A percentile compares a stretch with the other conserved stretches of the same genome.
Conservation (phyloP, 1,139 yeast species). For the Yamadazyma triangularis region DNA sequence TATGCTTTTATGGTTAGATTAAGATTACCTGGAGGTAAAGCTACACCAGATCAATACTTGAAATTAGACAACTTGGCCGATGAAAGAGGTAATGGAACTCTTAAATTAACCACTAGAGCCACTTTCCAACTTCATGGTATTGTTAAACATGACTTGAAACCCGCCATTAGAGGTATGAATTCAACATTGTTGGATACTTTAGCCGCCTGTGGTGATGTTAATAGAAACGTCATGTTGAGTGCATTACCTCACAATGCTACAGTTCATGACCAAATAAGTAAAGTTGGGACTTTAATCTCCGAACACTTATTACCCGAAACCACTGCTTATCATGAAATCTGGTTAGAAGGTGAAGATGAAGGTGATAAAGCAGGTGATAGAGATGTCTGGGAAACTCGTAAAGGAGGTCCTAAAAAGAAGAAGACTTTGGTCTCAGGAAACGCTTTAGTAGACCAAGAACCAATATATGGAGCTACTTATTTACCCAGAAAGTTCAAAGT, state of each 20-base stretch:
- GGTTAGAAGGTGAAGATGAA: conserved; percentile 87
- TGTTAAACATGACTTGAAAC: conserved; percentile 83
- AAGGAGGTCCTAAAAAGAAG: conserved; percentile 73
- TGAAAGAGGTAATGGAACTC: conserved; percentile 84
- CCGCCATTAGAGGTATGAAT: conserved; percentile 91
- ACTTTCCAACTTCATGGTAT: conserved; percentile 97
- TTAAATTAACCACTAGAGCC: conserved; percentile 94
- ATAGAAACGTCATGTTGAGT: conserved; percentile 90
- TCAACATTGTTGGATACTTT: conserved; percentile 86
- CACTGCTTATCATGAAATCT: conserved; percentile 94
- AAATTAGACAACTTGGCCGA: conserved; percentile 80
- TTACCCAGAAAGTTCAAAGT: conserved; percentile 95
- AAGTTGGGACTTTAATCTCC: conserved; percentile 61
- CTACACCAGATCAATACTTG: conserved; percentile 86
- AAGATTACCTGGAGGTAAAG: conserved; percentile 90
- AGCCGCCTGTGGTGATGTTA: conserved; percentile 98
- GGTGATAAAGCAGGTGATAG: conserved; percentile 66
- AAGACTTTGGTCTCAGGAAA: conserved; percentile 85
- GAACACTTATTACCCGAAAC: conserved; percentile 85
- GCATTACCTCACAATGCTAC: conserved; percentile 84
- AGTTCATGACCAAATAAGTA: conserved; percentile 71
- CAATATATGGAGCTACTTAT: conserved; percentile 80
- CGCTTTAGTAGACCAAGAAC: conserved; percentile 81
- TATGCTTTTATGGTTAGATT: conserved; percentile 95
- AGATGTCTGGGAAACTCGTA: conserved; percentile 67